Base-by-base conservation (phyloP, 225 moss, liverwort and hornwort genomes). In the Bryum argenteum region DNA sequence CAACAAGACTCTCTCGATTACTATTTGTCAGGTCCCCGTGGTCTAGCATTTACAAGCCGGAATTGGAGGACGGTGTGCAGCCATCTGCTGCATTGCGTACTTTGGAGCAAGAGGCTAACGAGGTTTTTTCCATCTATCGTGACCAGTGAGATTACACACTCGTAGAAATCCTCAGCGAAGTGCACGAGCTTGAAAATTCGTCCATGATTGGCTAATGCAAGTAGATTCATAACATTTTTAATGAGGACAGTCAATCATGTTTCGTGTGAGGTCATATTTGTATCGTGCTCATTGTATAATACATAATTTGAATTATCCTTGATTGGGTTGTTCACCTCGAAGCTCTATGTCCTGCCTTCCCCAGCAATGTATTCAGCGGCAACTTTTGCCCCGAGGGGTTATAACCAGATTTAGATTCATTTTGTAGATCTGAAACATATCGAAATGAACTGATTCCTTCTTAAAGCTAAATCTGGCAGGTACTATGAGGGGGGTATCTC, bases 401-500 rank as follows among this genome's bases (percentile, higher is more conserved):
- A 48, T 54, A 54, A 51, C 24, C 44, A 26, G 41, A 62, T 48
- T 67, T 28, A 10, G 20, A 62, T 42, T 67, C 48, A 55, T 42
- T 16, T 43, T 50, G 50, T 58, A 58, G 39, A 39, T 24, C 20
- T 15, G 33, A 33, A 3, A 3, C 7, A 33, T 33, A 33, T 33
- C 33, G 7, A 33, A 2, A 33, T 33, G 33, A 33, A 33, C 33
- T 33, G 33, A 33, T 33, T 33, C 7, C 33, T 33, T 33, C 7
- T 6, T 33, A 6, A 63, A 45, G 61, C 3, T 71, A 26, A 47
- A 75, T 65, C 51, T 53, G 61, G 41, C 83, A 95, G 92, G 80
- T 96, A 96, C 59, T 96, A 96, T 73, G 96, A 96, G 83, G 96
- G 93, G 66, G 96, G 91, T 22, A 91, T 91, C 58, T 96, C 96